phyloP scores from a whole-genome alignment of 805 yeast genomes.

The Blastobotrys parvus region DNA sequence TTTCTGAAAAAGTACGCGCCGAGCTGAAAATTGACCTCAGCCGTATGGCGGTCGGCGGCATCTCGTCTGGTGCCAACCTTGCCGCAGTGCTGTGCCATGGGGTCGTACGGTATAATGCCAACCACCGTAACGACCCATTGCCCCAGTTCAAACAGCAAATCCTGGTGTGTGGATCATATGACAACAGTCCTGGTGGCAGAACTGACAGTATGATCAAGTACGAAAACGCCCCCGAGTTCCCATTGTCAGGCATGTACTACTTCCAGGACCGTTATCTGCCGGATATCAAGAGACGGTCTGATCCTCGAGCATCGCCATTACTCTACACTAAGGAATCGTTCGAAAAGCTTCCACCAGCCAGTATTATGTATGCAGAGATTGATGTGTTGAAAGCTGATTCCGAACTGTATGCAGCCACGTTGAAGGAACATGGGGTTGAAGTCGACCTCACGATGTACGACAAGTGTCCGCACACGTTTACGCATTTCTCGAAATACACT shows the following conservation, averaged over 20 bases:
- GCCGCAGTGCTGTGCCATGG: constrained; percentile 24
- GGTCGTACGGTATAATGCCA: constrained; percentile 4
- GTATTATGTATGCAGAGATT: constrained; percentile 34
- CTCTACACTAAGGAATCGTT: constrained; percentile 35
- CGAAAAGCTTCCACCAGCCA: constrained; percentile 33
- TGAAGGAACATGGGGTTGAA: constrained; percentile 30
- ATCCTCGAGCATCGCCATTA: constrained; percentile 36
- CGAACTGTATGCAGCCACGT: constrained; percentile 34
- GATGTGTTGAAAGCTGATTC: constrained; percentile 39
- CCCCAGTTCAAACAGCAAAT: constrained; percentile 35
- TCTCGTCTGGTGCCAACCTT: constrained; percentile 36
- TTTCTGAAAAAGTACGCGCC: constrained; percentile 6
- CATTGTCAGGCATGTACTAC: constrained; percentile 40
- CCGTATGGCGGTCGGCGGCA: constrained; percentile 36
- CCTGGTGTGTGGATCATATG: constrained; percentile 30
- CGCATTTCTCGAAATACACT: no score
- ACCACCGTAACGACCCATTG: constrained; percentile 10
- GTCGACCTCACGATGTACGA: constrained; percentile 23
- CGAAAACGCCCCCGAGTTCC: constrained; percentile 30
- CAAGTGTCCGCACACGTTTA: constrained; percentile 30
- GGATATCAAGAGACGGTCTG: constrained; percentile 21
- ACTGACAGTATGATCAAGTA: constrained; percentile 30
- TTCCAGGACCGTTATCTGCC: constrained; percentile 36
- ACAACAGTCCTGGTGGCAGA: constrained; percentile 24
- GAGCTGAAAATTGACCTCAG: constrained; percentile 8